Base-by-base conservation (phyloP, 805 yeast species). In the Kurtzmaniella cleridarum region DNA sequence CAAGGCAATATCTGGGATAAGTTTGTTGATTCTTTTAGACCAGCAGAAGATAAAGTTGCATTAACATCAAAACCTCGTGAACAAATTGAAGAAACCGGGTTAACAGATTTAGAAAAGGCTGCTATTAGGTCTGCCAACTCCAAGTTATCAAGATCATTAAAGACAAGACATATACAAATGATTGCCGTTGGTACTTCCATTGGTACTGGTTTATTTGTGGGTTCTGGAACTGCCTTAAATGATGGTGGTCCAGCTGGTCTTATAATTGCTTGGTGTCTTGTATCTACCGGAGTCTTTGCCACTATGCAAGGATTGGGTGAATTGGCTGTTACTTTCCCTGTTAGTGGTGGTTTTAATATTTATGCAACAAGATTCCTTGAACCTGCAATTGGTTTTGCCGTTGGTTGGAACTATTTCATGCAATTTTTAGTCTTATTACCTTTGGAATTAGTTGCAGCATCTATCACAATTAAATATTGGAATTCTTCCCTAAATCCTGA, bases 201-300 rank as follows among this genome's bases (percentile, higher is more conserved):
- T 30, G 86, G 86, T 42, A 79, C 85, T 2, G 86, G 88, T 51
- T 59, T 81, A 41, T 78, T 79, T 42, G 75, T 81, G 34, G 84
- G 83, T 41, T 73, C 84, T 2, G 86, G 84, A 39, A 57, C 69
- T 36, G 76, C 83, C 1, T 60, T 81, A 42, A 57, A 54, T 30
- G 66, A 73, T 14, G 85, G 84, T 46, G 86, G 85, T 34, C 82
- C 84, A 7, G 81, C 78, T 3, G 76, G 80, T 29, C 54, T 79
- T 23, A 63, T 80, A 35, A 76, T 80, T 35, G 79, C 76, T 43
- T 74, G 78, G 69, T 44, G 57, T n/a, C 51, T 78, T 28, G 68
- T 76, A 18, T 81, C 83, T 40, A 53, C 76, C 7, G 67, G 79
- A 66, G 72, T 80, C 35, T 79, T 68, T 57, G 61, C 71, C 45